Conservation (phyloP, 768 basidiomycete genomes). For the Leucosporidium yakuticum region DNA sequence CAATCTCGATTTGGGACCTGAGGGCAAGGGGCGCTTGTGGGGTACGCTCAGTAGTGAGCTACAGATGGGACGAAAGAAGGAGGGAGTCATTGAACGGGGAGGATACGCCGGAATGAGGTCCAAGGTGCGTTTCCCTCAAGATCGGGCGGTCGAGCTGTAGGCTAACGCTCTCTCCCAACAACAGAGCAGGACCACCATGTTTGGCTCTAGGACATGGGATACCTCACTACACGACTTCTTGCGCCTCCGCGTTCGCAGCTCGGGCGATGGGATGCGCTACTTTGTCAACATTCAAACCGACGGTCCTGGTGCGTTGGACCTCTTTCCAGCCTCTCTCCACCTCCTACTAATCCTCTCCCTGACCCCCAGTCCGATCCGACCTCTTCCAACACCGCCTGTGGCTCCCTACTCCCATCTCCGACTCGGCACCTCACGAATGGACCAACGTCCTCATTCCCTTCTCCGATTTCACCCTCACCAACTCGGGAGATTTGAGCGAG, state of each 20-base stretch:
- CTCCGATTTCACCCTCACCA: constrained; percentile 48
- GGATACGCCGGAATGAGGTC: constrained; percentile 90
- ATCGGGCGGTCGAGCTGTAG: neutral
- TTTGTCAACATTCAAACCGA: constrained; percentile 91
- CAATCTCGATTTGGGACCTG: constrained; percentile 62
- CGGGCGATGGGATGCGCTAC: constrained; percentile 62
- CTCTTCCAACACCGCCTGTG: constrained; percentile 94
- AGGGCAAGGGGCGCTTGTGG: constrained; percentile 61
- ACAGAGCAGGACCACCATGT: constrained; percentile 73
- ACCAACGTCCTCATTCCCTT: constrained; percentile 82
- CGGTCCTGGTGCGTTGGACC: constrained; percentile 47
- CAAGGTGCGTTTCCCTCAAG: constrained; percentile 51
- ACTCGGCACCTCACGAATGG: constrained; percentile 50
- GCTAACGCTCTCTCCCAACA: too few species aligned
- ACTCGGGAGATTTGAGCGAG: constrained; percentile 50
- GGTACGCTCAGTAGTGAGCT: constrained; percentile 71
- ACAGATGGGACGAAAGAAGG: constrained; percentile 31
- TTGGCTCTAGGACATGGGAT: constrained; percentile 80
- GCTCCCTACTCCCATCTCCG: constrained; percentile 51
- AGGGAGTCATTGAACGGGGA: constrained; percentile 48
- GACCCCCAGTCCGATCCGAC: constrained; percentile 58
- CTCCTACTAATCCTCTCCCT: constrained; percentile 21
- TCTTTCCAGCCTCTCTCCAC: neutral
- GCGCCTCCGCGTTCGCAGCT: constrained; percentile 63
- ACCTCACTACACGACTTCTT: constrained; percentile 74